Base-by-base conservation (phyloP, 768 basidiomycete species). In the Suillus weaverae region DNA sequence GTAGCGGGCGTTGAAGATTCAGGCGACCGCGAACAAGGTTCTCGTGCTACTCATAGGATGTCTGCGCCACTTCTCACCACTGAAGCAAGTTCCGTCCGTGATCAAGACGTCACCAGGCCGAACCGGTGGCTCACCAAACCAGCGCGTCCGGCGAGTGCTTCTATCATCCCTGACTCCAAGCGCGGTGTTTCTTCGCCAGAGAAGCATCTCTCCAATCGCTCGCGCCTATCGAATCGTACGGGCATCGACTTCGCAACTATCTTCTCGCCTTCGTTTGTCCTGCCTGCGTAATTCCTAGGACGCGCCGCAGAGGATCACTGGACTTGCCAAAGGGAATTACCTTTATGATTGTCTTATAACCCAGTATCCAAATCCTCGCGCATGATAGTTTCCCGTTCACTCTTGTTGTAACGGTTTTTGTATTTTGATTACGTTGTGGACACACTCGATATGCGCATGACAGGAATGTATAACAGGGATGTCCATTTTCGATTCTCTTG, bases 31-130 rank as follows among this genome's bases (percentile, higher is more conserved):
- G 26, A 60, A 22, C 16, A n/a, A 32, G n/a, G 51, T 33, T 61
- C n/a, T 39, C 57, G 48, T 22, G 46, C 26, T 26, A 30, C 38
- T 55, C 6, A 46, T 66, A 61, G 63, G 56, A 18, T 22, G 36
- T 63, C 30, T 63, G 38, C 62, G 59, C 64, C 70, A 62, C 63
- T 35, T 51, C 51, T 64, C 66, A 62, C 63, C 63, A 66, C 67
- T 65, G 30, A 26, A 38, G 67, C 66, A 64, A 71, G 62, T 48
- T 56, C 59, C 8, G 46, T 4, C 35, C 38, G 53, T 32, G 16
- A n/a, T 50, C 32, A 36, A 46, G 38, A 38, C 11, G 18, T 20
- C 4, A 50, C 60, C 38, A 60, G 62, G 35, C 18, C 26, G 39
- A 51, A 5, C 5, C 14, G 32, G 53, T 54, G 64, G 22, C n/a